phyloP scores from a whole-genome alignment of 2,329 filamentous ascomycete species.

The Ceratocystis colombiana region DNA sequence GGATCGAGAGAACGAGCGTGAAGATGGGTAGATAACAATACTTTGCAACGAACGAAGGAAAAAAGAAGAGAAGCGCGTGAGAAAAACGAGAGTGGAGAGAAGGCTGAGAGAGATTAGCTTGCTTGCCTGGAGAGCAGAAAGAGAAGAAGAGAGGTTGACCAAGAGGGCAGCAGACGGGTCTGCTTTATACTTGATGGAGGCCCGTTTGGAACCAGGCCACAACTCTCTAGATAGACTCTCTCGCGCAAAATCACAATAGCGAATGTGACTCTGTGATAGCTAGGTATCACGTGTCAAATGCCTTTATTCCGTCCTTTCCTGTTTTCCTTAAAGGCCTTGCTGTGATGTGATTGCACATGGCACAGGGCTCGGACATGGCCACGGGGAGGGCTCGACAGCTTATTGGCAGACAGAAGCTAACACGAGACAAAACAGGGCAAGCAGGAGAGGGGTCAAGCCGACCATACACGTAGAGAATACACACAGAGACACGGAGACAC shows the following conservation, averaged over 20 bases:
- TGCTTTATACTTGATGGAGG: conserved; percentile 5
- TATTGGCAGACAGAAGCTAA: not conserved
- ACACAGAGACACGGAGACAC: not conserved
- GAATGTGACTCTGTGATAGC: not conserved
- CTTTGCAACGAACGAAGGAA: conserved; percentile 3
- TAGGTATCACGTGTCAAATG: not conserved
- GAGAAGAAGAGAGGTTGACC: not conserved
- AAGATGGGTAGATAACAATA: conserved; percentile 14
- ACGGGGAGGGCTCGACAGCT: not conserved
- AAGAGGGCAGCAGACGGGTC: not conserved
- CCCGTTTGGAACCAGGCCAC: not conserved
- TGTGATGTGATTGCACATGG: not conserved
- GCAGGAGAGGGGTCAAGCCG: not conserved
- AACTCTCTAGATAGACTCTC: not conserved
- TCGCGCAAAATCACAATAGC: not conserved
- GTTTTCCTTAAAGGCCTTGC: not conserved
- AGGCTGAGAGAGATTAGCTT: conserved; percentile 21
- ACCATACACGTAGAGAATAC: not conserved
- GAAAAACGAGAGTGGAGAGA: conserved; percentile 14
- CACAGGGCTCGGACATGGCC: not conserved
- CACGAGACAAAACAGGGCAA: not conserved
- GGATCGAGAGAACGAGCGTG: conserved; percentile 10
- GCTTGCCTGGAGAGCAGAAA: conserved; percentile 16
- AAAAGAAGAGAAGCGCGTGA: conserved; percentile 2
- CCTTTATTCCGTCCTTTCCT: not conserved